Base-by-base conservation (phyloP, 208 protist species). In the Borovskyia barvae region DNA sequence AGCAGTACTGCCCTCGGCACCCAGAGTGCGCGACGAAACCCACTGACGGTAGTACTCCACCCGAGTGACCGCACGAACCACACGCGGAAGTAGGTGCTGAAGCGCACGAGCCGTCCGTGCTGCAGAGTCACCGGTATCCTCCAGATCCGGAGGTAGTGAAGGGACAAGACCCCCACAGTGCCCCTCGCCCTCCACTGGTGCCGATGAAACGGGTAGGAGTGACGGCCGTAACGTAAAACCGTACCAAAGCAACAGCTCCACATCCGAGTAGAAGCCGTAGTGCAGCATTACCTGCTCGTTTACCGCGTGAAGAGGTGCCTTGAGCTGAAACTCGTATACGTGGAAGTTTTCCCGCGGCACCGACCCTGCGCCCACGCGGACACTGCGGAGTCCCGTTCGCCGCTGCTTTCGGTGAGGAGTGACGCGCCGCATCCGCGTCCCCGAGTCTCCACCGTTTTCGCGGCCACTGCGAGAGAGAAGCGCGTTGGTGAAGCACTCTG, bases 241-340 rank as follows among this genome's bases (percentile, higher is more conserved):
- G 65, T 96, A 96, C 87, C 90, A 96, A 63, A 93, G 60, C 15
- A 92, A 46, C n/a, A 94, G 69, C 64, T 96, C 90, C 42, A 83
- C 65, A 47, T 96, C 87, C 8, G 82, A 90, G 55, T 96, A 96
- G 22, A 79, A 56, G 29, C 90, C 90, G 72, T 96, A 96, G 42
- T 82, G 79, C 52, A 96, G 60, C 39, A 82, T 66, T 39, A 94
- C 63, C 72, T 96, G 87, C 47, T 85, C 79, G 5, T 79, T 78
- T 0, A 28, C 50, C 5, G 47, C 26, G 7, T 39, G 32, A 6
- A 86, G 67, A 7, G 79, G 66, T 17, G 59, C 42, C 11, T 61
- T 19, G 0, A 82, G 77, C 51, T 69, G 53, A 56, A 95, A 95
- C 29, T 70, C 45, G 67, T 92, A 95, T 20, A 45, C 63, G 15